Conservation (phyloP, 2,329 filamentous ascomycete species). For the Coleophoma cylindrospora region DNA sequence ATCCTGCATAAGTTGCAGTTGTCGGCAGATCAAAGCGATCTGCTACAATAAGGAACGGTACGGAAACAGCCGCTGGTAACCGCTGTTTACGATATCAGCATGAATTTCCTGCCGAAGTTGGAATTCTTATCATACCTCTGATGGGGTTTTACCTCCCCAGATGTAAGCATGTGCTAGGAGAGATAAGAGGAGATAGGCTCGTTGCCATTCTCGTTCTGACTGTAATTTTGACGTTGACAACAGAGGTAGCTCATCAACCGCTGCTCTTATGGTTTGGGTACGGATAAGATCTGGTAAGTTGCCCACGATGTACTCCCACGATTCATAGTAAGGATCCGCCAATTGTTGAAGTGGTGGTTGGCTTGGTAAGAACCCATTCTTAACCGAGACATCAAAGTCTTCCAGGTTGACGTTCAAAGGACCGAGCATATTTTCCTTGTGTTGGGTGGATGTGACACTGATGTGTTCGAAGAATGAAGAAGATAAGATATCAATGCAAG, state of each 20-base stretch:
- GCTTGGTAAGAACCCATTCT: conserved; percentile 71
- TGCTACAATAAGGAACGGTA: conserved; percentile 71
- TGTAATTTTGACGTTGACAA: conserved; percentile 61
- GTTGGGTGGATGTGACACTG: not conserved
- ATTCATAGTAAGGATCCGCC: conserved; percentile 67
- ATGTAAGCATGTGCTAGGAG: conserved; percentile 84
- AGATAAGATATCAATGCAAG: no score
- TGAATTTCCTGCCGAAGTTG: not conserved
- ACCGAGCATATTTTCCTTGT: conserved; percentile 17
- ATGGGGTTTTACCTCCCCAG: conserved; percentile 75
- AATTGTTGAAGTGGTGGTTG: conserved; percentile 61
- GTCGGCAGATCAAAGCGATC: conserved; percentile 74
- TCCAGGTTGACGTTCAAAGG: conserved; percentile 17
- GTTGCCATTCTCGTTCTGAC: conserved; percentile 68
- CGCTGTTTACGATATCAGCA: conserved; percentile 32
- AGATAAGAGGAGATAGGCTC: conserved; percentile 73
- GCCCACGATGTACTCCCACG: conserved; percentile 70
- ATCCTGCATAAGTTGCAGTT: conserved; percentile 82
- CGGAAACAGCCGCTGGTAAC: conserved; percentile 70
- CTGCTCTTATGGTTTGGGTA: conserved; percentile 54
- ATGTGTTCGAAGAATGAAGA: no score
- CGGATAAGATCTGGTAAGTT: conserved; percentile 65
- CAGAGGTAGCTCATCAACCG: conserved; percentile 62
- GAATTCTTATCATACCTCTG: conserved; percentile 49
- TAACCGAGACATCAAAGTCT: conserved; percentile 18